Base-by-base conservation (phyloP, 192 early-diverging fungal species). In the Podila horticola region DNA sequence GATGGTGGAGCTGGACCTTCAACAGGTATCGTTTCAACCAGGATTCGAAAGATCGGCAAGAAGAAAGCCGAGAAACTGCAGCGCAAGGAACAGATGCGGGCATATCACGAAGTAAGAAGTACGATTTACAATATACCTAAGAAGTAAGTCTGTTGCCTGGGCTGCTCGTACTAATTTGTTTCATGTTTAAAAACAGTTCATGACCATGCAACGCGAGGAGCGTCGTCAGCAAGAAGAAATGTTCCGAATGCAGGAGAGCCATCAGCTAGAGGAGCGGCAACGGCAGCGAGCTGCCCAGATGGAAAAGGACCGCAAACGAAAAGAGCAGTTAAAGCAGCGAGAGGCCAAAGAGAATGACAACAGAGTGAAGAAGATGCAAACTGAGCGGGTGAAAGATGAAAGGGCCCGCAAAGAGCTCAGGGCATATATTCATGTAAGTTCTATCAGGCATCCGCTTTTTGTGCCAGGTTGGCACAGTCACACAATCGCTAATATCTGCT, bases 31-130 rank as follows among this genome's bases (percentile, higher is more conserved):
- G 34, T 36, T 28, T 66, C 66, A 20, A 26, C 20, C 30, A 65
- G 62, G 17, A 74, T 77, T 30, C 72, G 64, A 58, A 69, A 66
- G 63, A 72, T 84, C 58, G 83, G 83, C 33, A 84, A 84, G 64
- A 84, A 84, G 30, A 79, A 74, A 59, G 83, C 83, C 0, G 83
- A 84, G 38, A 79, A 79, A 48, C 45, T 84, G 12, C 69, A 77
- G 22, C 69, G 83, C 33, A 84, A 79, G 49, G 75, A 84, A 22
- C 74, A 84, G n/a, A 76, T 74, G 74, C 69, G 83, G 29, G 71
- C 74, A 2, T 74, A 79, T 28, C 83, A 67, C 22, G 83, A 84
- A 75, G 83, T 84, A 79, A 49, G 5, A 17, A 52, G 10, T 2
- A 36, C 26, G 4, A 8, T 1, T 48, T 1, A 22, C 22, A 1